Base-by-base conservation (phyloP, 2,329 filamentous ascomycete genomes). In the Stemphylium lycopersici region DNA sequence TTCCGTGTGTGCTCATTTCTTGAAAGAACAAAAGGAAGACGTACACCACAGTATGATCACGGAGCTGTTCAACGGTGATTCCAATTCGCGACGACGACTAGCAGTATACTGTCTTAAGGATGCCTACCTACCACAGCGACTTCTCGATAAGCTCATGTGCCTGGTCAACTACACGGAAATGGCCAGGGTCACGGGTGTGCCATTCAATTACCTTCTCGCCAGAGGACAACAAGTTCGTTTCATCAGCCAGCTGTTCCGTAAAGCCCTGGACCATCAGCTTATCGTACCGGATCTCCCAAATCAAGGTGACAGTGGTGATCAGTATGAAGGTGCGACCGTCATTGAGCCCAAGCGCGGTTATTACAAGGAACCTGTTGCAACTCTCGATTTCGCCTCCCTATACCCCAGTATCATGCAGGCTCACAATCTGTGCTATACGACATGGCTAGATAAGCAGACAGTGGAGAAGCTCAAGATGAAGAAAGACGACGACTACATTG, bases 31-130 rank as follows among this genome's bases (percentile, higher is more conserved):
- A 73, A 99, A 99, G 72, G 95, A 99, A 77, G 95, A 99, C 76
- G 95, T 99, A 2, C 95, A 99, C 71, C 88, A 99, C 77, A 97
- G 93, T 2, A 99, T 99, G 92, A 99, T 99, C 68, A 99, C 96
- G 0, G 96, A 98, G 70, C 79, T 99, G 3, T 97, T 93, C 82
- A 98, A 99, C 72, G 95, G 95, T 57, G 97, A 95, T 0, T 88
- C 93, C 0, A 95, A 99, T 72, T 96, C 93, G 3, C 82, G 95
- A 62, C 87, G 96, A 67, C 88, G 95, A 77, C 79, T 99, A 43
- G 95, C 95, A 1, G 85, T 99, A 1, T 99, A 99, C 79, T 99
- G 95, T 77, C 78, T 99, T 62, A 99, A 99, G 77, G 96, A 99
- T 79, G 95, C 95, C 0, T 99, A 96, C 68, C 82, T 99, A 3